Percentiles rank a stretch among this genome's conserved stretches.
phyloP scores from a whole-genome alignment of 306 rosid genomes.

The Prunus campanulata region DNA sequence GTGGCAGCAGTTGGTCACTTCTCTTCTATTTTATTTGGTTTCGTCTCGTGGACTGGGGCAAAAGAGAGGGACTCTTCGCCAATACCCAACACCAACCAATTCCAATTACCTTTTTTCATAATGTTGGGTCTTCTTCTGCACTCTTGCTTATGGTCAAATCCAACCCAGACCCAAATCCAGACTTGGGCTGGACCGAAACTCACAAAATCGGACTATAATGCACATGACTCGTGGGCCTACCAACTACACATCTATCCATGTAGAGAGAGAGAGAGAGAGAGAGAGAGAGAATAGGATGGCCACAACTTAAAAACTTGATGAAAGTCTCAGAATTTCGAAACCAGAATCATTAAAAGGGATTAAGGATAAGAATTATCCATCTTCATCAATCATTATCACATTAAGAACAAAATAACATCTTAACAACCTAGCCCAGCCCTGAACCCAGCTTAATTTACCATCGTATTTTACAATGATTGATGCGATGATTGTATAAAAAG shows the following conservation, averaged over 20 bases:
- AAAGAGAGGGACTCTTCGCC: constrained; percentile 46
- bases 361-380: background rate
- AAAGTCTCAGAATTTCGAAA: background rate
- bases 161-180: no score
- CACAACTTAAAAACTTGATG: background rate
- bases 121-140: no score
- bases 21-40: no score
- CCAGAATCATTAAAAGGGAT: background rate
- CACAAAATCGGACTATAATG: no score
- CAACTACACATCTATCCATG: no score
- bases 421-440: background rate
- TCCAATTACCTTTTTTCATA: no score
- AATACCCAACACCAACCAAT: constrained; percentile 4
- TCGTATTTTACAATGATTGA: background rate
- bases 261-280: no score
- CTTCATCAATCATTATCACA: background rate
- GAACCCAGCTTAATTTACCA: background rate
- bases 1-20: background rate
- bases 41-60: constrained; percentile 21
- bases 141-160: no score
- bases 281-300: no score
- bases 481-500: background rate
- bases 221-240: no score
- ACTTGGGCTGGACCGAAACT: no score
- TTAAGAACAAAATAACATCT: background rate